These are phyloP conservation scores for Dipteronia dyeriana DNA, from an alignment of 345 rosid genomes.

Conservation along the genomic window DNA sequence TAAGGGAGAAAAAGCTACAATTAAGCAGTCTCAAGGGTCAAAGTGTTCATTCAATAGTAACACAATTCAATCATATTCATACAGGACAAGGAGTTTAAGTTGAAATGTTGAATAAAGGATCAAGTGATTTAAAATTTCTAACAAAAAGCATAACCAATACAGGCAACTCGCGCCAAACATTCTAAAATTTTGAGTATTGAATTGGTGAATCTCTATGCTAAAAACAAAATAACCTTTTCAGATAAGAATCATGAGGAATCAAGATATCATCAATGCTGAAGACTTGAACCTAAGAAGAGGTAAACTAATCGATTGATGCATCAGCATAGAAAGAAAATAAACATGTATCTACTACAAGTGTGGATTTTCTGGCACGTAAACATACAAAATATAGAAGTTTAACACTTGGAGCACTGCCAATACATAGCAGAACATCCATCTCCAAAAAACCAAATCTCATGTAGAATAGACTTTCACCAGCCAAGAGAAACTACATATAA, in stretches of 20 bases:
- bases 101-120: neutral
- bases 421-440: too few species aligned
- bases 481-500: too few species aligned
- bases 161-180: neutral
- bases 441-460: too few species aligned
- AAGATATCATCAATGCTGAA: constrained; percentile 8
- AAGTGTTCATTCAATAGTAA: neutral
- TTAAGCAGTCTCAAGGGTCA: too few species aligned
- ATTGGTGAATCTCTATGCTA: neutral
- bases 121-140: neutral
- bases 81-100: neutral
- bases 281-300: neutral
- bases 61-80: neutral
- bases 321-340: neutral
- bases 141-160: neutral
- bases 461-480: too few species aligned
- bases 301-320: neutral
- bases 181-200: neutral
- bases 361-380: too few species aligned
- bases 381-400: too few species aligned
- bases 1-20: neutral
- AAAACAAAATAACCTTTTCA: neutral
- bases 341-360: too few species aligned
- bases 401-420: too few species aligned
- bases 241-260: too few species aligned